Evolutionary conservation across 192 early-diverging fungal species (phyloP), one percentile per base, ranked within the genome.

Genomic region (Coemansia sp.): DNA sequence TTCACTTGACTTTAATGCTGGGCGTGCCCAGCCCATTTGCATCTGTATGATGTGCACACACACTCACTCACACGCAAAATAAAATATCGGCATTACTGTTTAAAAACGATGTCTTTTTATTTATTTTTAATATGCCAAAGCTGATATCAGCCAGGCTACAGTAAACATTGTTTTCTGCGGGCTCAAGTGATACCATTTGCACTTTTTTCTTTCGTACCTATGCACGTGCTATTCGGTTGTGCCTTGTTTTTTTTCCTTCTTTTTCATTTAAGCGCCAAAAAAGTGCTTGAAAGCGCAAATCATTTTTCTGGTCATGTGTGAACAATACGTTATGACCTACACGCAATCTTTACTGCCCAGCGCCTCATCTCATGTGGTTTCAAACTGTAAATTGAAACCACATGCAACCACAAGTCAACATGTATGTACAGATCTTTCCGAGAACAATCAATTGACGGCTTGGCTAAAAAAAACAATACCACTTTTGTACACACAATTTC

Each of bases 101-200:
- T 10, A 14, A 45, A 45, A 45, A 11, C 42, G 12, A 11, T 45
- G 42, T 11, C 10, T 31, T 12, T 36, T 32, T 73, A 20, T 68
- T 33, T 49, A 61, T 57, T 57, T 56, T 70, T 22, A 2, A 32
- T 34, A 4, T 28, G 32, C 60, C 49, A 30, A 31, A 18, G 30
- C 25, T 30, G 7, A 4, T 40, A 64, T 28, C 16, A 12, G 4
- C 49, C 16, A 7, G 12, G 22, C n/a, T 20, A 50, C 4, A 3
- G 49, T 22, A 50, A 22, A 36, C 34, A 45, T 45, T 45, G 42
- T 16, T 45, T 7, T 45, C 42, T 16, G 5, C 12, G 10, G 42
- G 10, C 42, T 45, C 10, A 12, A 45, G 34, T 8, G 34, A 2
- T 11, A 45, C 16, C 42, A 45, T 2, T 14, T 11, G 42, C 42